Evolutionary conservation across 768 basidiomycete species (phyloP), one percentile per base, ranked within the genome.

Genomic region (Tephrocybe sp.): DNA sequence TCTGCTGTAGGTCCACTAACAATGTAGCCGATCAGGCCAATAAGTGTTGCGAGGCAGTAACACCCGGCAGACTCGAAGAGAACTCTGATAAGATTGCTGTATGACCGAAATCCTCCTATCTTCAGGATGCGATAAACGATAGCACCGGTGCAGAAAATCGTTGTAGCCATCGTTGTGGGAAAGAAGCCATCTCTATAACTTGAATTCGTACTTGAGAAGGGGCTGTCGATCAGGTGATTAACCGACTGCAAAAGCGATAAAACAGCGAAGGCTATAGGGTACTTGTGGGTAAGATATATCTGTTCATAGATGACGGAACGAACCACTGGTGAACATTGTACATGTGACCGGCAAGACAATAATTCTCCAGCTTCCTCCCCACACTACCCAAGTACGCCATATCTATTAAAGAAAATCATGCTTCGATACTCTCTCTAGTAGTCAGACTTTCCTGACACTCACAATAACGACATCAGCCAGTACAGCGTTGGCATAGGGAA

Each of bases 381-480:
- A 58, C 9, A 58, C 42, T 8, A 58, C 54, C 53, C 53, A 55
- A 28, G 50, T 49, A 28, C 53, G 53, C 57, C 57, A 58, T 14
- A 58, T 58, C 57, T 55, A 44, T 18, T 5, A 36, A 1, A 8
- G 18, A 21, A 28, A 4, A 21, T 12, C n/a, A 36, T 36, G 7
- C 4, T 12, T 8, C 15, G 9, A 9, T 36, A 36, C 4, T 4
- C 4, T 5, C 15, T 12, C 34, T 9, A 15, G 5, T 20, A 20
- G 7, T 2, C 18, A n/a, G 11, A 36, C 24, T 15, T 17, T 7
- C 28, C 25, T n/a, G 28, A 11, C 5, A 25, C 50, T 45, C n/a
- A 58, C 57, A 15, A 52, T 45, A 2, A 58, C 48, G 36, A 37
- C 5, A 32, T 58, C 53, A 3, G 50, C 57, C 3, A 58, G 42